Conservation (phyloP, 1,284 basidiomycete genomes). For the Cryptococcus floricola region DNA sequence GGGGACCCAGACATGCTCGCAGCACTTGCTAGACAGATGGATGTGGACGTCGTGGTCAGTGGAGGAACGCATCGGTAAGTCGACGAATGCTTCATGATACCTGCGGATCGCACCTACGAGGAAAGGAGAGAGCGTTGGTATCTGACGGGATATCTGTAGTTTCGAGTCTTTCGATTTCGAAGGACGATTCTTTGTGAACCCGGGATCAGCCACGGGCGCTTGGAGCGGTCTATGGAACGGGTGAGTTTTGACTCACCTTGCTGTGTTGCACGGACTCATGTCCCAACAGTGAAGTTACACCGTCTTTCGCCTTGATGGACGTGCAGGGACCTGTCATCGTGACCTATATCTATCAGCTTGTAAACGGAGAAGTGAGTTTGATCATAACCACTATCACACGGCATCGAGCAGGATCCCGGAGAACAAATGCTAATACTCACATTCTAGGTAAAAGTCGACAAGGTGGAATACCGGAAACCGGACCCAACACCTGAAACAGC, state of each 20-base stretch:
- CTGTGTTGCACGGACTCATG: neutral
- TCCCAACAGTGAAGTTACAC: conserved; percentile 58
- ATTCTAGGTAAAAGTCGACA: conserved; percentile 52
- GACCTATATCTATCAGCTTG: conserved; percentile 91
- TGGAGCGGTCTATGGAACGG: conserved; percentile 75
- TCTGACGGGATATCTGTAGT: conserved; percentile 48
- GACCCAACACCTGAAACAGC: conserved; percentile 33
- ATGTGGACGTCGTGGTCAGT: conserved; percentile 90
- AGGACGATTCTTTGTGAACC: conserved; percentile 90
- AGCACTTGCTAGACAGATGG: conserved; percentile 87
- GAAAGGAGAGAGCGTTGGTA: no score
- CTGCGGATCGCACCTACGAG: no score
- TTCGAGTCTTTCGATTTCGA: conserved; percentile 94
- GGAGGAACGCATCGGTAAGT: conserved; percentile 90
- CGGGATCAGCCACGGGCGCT: conserved; percentile 90
- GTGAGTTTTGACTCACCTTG: conserved; percentile 48
- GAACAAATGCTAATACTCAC: neutral
- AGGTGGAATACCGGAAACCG: conserved; percentile 51
- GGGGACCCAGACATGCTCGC: conserved; percentile 87
- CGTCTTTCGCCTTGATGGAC: conserved; percentile 89
- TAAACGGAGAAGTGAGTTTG: conserved; percentile 75
- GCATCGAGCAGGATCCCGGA: neutral
- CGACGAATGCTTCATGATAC: neutral
- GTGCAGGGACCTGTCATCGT: conserved; percentile 91
- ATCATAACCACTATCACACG: neutral